Evolutionary conservation across 371 early-diverging fungal species (phyloP).

Genomic region (Rhizopus arrhizus): DNA sequence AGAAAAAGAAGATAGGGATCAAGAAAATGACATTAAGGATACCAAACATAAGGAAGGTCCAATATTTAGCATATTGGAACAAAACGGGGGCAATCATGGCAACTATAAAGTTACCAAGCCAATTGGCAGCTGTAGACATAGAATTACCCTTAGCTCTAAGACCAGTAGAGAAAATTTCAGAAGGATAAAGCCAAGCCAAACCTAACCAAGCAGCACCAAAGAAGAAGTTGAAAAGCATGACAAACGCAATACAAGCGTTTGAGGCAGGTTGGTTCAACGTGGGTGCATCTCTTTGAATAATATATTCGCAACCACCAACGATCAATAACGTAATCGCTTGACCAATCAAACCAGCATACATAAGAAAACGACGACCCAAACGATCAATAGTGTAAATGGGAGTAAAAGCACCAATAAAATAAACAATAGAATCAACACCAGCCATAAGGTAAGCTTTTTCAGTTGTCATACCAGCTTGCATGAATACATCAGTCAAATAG

Average conservation of each 20-base stretch:
- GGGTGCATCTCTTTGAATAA: conserved; percentile 26
- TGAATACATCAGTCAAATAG: conserved; percentile 50
- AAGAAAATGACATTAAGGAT: conserved; percentile 40
- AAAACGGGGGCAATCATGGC: conserved; percentile 48
- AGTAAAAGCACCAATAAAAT: conserved; percentile 54
- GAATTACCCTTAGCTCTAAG: conserved; percentile 50
- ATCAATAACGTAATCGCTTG: conserved; percentile 46
- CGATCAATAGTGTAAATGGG: conserved; percentile 52
- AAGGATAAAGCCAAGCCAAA: conserved; percentile 68
- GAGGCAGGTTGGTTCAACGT: conserved; percentile 29
- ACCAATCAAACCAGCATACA: conserved; percentile 35
- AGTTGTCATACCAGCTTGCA: conserved; percentile 46
- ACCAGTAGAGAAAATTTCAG: conserved; percentile 63
- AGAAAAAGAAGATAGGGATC: conserved; percentile 50
- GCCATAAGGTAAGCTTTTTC: conserved; percentile 51
- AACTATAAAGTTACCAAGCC: conserved; percentile 56
- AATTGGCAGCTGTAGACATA: conserved; percentile 64
- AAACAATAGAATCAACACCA: conserved; percentile 51
- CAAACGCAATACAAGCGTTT: conserved; percentile 45
- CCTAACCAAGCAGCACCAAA: conserved; percentile 63
- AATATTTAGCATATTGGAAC: conserved; percentile 57
- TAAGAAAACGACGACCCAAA: conserved; percentile 52
- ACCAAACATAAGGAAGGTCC: conserved; percentile 62
- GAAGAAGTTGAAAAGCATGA: conserved; percentile 45
- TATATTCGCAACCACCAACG: conserved; percentile 49